Conservation (phyloP, 2,329 filamentous ascomycete genomes). For the Colletotrichum sp. region DNA sequence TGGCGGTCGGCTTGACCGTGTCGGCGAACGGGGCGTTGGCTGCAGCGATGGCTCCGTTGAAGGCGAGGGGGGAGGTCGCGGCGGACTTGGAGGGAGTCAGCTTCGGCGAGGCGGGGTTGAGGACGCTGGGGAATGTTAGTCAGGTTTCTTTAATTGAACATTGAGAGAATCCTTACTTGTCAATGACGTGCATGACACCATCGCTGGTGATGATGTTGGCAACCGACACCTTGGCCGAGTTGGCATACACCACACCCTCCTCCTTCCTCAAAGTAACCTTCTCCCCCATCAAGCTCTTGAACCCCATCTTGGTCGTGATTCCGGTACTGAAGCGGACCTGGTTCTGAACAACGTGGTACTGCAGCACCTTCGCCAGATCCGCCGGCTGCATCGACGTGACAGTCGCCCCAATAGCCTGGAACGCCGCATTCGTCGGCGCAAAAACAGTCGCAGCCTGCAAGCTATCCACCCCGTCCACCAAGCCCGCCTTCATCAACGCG, state of each 20-base stretch:
- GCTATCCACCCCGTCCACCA: slow-evolving; percentile 44
- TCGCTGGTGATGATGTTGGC: slow-evolving; percentile 60
- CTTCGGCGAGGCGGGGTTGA: slow-evolving; percentile 36
- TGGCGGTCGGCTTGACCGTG: slow-evolving; percentile 40
- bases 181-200: slow-evolving; percentile 63
- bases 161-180: slow-evolving; percentile 46
- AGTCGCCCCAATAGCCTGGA: slow-evolving; percentile 59
- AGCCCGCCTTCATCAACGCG: slow-evolving; percentile 38
- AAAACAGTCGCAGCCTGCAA: slow-evolving; percentile 58
- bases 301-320: slow-evolving; percentile 19
- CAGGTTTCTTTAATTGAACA: too few relatives aligned
- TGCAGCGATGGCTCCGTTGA: slow-evolving; percentile 53
- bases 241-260: slow-evolving; percentile 51
- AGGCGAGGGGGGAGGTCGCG: slow-evolving; percentile 55
- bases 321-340: slow-evolving; percentile 38
- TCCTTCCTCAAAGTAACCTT: slow-evolving; percentile 42
- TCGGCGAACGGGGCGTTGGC: slow-evolving; percentile 59
- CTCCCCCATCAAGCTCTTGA: slow-evolving; percentile 32
- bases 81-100: slow-evolving; percentile 35
- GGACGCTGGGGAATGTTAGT: slow-evolving; percentile 28
- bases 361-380: slow-evolving; percentile 57
- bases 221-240: slow-evolving; percentile 55
- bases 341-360: slow-evolving; percentile 67
- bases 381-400: slow-evolving; percentile 49
- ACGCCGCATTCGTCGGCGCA: slow-evolving; percentile 64